Conservation (phyloP, 2,329 filamentous ascomycete species). For the Meredithiella fracta region DNA sequence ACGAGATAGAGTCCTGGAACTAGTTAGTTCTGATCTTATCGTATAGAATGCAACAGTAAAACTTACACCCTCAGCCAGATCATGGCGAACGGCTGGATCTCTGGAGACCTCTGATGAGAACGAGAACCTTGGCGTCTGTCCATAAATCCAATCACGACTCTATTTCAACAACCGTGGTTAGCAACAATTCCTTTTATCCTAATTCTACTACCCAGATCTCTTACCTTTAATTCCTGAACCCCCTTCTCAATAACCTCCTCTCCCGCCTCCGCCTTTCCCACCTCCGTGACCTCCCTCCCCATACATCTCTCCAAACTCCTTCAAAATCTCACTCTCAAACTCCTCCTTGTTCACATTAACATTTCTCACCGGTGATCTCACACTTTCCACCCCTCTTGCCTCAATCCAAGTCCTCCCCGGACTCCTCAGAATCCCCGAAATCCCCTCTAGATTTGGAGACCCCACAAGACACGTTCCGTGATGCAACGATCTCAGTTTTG, state of each 20-base stretch:
- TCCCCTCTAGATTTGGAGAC: constrained; percentile 54
- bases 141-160: constrained; percentile 61
- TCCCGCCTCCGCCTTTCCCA: constrained; percentile 30
- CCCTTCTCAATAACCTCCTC: constrained; percentile 42
- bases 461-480: constrained; percentile 79
- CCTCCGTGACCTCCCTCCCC: constrained; percentile 29
- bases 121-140: constrained; percentile 71
- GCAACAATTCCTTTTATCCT: background rate
- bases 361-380: constrained; percentile 71
- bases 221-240: constrained; percentile 42
- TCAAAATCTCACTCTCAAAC: constrained; percentile 31
- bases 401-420: constrained; percentile 61
- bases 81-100: constrained; percentile 37
- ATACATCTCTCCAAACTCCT: constrained; percentile 37
- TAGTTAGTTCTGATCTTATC: background rate
- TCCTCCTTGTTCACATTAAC: constrained; percentile 49
- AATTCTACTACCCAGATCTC: background rate
- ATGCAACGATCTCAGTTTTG: constrained; percentile 62
- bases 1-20: constrained; percentile 19
- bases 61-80: constrained; percentile 30
- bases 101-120: constrained; percentile 46
- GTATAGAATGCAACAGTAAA: background rate
- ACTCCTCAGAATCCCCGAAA: constrained; percentile 58
- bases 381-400: constrained; percentile 78
- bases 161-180: constrained; percentile 21